Conservation (phyloP, 805 yeast genomes). For the Wickerhamomyces alni region DNA sequence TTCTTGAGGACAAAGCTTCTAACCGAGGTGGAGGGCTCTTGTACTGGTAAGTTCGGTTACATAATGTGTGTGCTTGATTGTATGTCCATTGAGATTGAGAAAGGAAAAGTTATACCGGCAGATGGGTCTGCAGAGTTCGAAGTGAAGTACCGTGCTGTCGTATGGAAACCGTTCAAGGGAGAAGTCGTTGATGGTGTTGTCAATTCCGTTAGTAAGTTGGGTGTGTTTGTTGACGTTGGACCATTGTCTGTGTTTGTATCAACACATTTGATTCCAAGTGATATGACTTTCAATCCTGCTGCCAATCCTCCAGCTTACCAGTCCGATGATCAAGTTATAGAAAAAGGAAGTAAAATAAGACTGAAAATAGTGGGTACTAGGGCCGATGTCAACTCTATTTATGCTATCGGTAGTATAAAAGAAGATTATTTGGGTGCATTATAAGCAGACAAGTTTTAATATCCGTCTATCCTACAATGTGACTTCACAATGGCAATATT, state of each 20-base stretch:
- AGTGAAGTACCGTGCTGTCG: slow-evolving; percentile 93
- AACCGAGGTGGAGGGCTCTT: slow-evolving; percentile 96
- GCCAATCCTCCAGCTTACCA: slow-evolving; percentile 98
- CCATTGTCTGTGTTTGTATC: slow-evolving; percentile 93
- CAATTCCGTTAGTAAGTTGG: slow-evolving; percentile 88
- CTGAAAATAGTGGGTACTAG: slow-evolving; percentile 95
- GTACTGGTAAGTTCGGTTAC: slow-evolving; percentile 98
- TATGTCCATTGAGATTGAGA: slow-evolving; percentile 90
- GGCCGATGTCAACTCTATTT: slow-evolving; percentile 94
- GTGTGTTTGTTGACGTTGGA: slow-evolving; percentile 97
- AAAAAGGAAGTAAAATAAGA: slow-evolving; percentile 89
- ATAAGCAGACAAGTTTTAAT: too few relatives aligned
- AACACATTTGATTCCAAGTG: slow-evolving; percentile 90
- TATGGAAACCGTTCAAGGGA: slow-evolving; percentile 98
- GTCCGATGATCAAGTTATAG: slow-evolving; percentile 90
- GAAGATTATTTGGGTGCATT: slow-evolving; percentile 95
- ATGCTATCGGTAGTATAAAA: slow-evolving; percentile 96
- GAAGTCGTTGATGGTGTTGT: slow-evolving; percentile 98
- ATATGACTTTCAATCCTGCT: slow-evolving; percentile 88
- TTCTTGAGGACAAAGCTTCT: slow-evolving; percentile 82
- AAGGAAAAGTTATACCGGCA: slow-evolving; percentile 86
- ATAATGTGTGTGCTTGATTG: slow-evolving; percentile 94
- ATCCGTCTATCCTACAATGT: too few relatives aligned
- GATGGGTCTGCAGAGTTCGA: slow-evolving; percentile 95
- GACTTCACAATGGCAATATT: too few relatives aligned